phyloP scores from a whole-genome alignment of 805 yeast genomes.

The Barnettozyma sucrosica region DNA sequence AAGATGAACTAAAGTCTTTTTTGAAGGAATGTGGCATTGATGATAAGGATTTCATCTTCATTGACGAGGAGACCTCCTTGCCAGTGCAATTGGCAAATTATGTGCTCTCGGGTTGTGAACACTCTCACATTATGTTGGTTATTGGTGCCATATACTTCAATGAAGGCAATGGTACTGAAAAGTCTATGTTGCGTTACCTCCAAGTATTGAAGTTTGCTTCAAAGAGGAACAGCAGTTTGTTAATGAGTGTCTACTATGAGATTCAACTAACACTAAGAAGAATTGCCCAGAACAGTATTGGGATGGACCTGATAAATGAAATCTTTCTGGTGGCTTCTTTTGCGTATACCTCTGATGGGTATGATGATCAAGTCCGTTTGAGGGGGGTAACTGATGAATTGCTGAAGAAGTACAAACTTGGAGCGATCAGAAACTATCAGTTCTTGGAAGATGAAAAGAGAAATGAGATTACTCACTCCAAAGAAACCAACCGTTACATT shows the following conservation, averaged over 20 bases:
- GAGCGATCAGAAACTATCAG: slow-evolving; percentile 11
- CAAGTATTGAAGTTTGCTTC: slow-evolving; percentile 28
- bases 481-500: not conserved
- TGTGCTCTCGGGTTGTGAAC: slow-evolving; percentile 26
- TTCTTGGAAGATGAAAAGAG: not conserved
- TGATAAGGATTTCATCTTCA: slow-evolving; percentile 26
- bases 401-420: slow-evolving; percentile 8
- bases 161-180: slow-evolving; percentile 31
- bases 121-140: slow-evolving; percentile 29
- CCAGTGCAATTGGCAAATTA: slow-evolving; percentile 33
- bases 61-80: slow-evolving; percentile 31
- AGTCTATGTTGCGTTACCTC: slow-evolving; percentile 29
- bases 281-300: slow-evolving; percentile 9
- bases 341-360: slow-evolving; percentile 25
- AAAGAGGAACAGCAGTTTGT: slow-evolving; percentile 27
- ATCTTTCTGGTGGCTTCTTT: slow-evolving; percentile 29
- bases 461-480: not conserved
- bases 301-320: slow-evolving; percentile 26
- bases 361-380: slow-evolving; percentile 8
- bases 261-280: slow-evolving; percentile 29
- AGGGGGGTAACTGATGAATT: slow-evolving; percentile 5
- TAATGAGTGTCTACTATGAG: slow-evolving; percentile 29
- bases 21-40: slow-evolving; percentile 32
- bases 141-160: slow-evolving; percentile 31
- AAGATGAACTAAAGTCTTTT: slow-evolving; percentile 31